A percentile compares a stretch with the other conserved stretches of the same genome.
Evolutionary conservation across 345 rosid species (phyloP).

Genomic region (Euphorbia peplus): DNA sequence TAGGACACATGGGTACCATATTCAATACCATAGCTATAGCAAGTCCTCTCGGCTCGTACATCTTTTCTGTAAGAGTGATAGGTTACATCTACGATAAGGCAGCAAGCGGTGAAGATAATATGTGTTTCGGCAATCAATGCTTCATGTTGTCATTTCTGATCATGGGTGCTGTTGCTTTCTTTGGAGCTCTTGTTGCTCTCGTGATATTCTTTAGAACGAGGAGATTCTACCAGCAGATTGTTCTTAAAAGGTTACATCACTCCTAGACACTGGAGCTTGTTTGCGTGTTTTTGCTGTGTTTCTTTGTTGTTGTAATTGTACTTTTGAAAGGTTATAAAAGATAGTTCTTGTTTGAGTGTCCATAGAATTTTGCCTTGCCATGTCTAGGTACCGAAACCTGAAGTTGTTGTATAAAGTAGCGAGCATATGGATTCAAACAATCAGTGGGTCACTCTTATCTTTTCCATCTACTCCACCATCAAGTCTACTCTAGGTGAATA

Average conservation of each 20-base stretch:
- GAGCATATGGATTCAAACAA: conserved; percentile 75
- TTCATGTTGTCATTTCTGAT: conserved; percentile 74
- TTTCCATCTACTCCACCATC: conserved; percentile 62
- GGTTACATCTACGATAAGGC: conserved; percentile 69
- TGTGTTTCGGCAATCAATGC: conserved; percentile 65
- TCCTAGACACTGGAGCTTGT: conserved; percentile 1
- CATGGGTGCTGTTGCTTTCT: conserved; percentile 60
- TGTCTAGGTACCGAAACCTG: conserved; percentile 18
- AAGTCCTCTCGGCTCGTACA: conserved; percentile 83
- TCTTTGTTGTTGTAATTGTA: neutral
- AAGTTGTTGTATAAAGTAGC: conserved; percentile 63
- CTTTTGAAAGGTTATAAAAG: neutral
- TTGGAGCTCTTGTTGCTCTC: conserved; percentile 55
- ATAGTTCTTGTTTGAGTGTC: no score
- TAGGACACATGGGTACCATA: conserved; percentile 80
- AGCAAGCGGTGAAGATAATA: conserved; percentile 42
- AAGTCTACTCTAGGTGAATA: conserved; percentile 57
- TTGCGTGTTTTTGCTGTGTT: neutral
- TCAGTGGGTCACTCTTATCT: conserved; percentile 61
- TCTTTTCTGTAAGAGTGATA: conserved; percentile 71
- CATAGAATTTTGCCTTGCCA: no score
- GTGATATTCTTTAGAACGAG: conserved; percentile 54
- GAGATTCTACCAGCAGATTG: conserved; percentile 48
- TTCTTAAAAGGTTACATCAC: conserved; percentile 42
- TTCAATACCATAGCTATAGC: conserved; percentile 80